Conservation (phyloP, 2,329 filamentous ascomycete species). For the Colletotrichum phormii region DNA sequence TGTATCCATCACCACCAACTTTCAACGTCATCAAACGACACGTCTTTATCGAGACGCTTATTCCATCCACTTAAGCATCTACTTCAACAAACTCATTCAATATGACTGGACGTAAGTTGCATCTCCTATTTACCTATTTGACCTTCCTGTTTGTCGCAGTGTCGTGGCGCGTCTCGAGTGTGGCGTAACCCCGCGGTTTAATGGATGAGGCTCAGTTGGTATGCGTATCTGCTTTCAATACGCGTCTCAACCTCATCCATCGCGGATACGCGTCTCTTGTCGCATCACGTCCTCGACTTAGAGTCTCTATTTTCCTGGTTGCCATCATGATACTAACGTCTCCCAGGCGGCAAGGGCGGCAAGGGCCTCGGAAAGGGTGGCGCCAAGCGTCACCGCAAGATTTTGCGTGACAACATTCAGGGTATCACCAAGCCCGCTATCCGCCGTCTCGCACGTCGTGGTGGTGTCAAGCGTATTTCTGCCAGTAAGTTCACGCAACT, state of each 20-base stretch:
- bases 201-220: background rate
- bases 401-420: conserved; percentile 99
- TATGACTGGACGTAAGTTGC: conserved; percentile 79
- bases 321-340: conserved; percentile 19
- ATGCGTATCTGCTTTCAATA: conserved; percentile 12
- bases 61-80: conserved; percentile 39
- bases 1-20: conserved; percentile 3
- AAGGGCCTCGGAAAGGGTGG: conserved; percentile 98
- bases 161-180: conserved; percentile 13
- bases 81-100: conserved; percentile 56
- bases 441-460: conserved; percentile 97
- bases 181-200: conserved; percentile 17
- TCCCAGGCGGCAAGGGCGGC: conserved; percentile 88
- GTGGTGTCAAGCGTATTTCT: conserved; percentile 99
- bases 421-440: conserved; percentile 99
- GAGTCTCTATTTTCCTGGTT: background rate
- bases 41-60: conserved; percentile 20
- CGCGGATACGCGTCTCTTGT: background rate
- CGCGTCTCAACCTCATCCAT: conserved; percentile 15
- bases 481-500: conserved; percentile 72
- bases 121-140: conserved; percentile 28
- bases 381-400: conserved; percentile 99
- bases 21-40: conserved; percentile 42
- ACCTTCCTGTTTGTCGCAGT: conserved; percentile 38
- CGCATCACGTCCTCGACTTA: background rate